A percentile compares a stretch with the other conserved stretches of the same genome.
Evolutionary conservation across 352 stramenopile genomes (phyloP).

Genomic region (Pythium grandisporangium): DNA sequence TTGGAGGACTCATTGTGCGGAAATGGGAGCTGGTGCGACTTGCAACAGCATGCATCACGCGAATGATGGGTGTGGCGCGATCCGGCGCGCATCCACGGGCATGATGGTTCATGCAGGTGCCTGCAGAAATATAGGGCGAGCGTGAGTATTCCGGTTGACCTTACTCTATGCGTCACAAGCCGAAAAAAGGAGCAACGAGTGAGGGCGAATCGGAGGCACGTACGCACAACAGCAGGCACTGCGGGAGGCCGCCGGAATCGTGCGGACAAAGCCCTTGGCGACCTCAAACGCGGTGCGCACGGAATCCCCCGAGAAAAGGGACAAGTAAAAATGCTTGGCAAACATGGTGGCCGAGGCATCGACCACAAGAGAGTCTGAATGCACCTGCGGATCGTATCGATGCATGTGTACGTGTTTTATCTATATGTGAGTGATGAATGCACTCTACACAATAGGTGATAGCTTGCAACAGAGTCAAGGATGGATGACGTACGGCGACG

Average conservation of each 20-base stretch:
- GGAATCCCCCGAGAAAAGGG: slow-evolving; percentile 62
- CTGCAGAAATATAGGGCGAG: too few species aligned
- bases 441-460: too few species aligned
- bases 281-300: slow-evolving; percentile 68
- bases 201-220: too few species aligned
- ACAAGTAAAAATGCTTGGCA: slow-evolving; percentile 81
- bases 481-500: slow-evolving; percentile 72
- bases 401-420: too few species aligned
- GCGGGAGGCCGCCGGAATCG: slow-evolving; percentile 45
- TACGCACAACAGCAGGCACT: slow-evolving; percentile 79
- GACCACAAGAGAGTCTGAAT: slow-evolving; percentile 70
- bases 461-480: too few species aligned
- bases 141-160: too few species aligned
- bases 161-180: too few species aligned
- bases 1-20: slow-evolving; percentile 80
- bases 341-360: slow-evolving; percentile 74
- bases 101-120: slow-evolving; percentile 63
- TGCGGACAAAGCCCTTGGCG: slow-evolving; percentile 54
- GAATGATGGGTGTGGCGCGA: slow-evolving; percentile 62
- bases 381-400: slow-evolving; percentile 21
- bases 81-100: slow-evolving; percentile 50
- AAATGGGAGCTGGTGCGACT: slow-evolving; percentile 47
- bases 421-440: too few species aligned
- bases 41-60: slow-evolving; percentile 65
- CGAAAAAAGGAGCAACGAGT: too few species aligned